Evolutionary conservation across 2,329 filamentous ascomycete genomes (phyloP).

Genomic region (Diplodia scrobiculata): DNA sequence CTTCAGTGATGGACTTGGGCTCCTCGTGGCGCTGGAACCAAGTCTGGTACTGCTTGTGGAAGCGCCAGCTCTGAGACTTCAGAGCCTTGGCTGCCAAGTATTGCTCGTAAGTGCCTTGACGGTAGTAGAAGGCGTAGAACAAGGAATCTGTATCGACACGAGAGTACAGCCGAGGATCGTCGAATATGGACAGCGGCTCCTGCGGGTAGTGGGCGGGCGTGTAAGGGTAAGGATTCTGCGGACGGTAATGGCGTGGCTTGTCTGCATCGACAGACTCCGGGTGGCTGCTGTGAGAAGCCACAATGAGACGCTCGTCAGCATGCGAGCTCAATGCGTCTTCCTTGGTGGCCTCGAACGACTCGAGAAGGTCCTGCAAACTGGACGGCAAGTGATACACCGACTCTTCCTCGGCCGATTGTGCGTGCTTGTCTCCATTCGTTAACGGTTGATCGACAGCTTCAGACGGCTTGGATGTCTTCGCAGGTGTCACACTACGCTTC

Average conservation of each 20-base stretch:
- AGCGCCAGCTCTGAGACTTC: constrained; percentile 97
- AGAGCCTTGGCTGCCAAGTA: constrained; percentile 94
- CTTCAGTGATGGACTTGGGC: constrained; percentile 97
- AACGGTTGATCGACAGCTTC: constrained; percentile 38
- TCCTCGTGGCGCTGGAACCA: constrained; percentile 99
- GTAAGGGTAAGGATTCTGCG: constrained; percentile 73
- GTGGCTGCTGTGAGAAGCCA: constrained; percentile 70
- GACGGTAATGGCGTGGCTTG: constrained; percentile 79
- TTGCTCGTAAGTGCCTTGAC: constrained; percentile 93
- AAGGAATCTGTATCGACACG: constrained; percentile 93
- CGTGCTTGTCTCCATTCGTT: constrained; percentile 58
- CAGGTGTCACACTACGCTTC: constrained; percentile 46
- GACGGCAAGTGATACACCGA: constrained; percentile 91
- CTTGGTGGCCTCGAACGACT: constrained; percentile 85
- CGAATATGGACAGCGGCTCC: constrained; percentile 86
- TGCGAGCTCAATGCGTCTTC: constrained; percentile 64
- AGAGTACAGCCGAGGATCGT: constrained; percentile 83
- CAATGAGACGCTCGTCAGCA: constrained; percentile 72
- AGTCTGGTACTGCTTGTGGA: constrained; percentile 98
- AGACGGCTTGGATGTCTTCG: constrained; percentile 37
- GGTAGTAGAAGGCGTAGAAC: constrained; percentile 99
- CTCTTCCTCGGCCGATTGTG: constrained; percentile 63
- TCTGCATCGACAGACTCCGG: constrained; percentile 80
- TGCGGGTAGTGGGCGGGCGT: constrained; percentile 85
- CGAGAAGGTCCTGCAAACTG: constrained; percentile 83